Percentiles rank a stretch among this genome's conserved stretches.
Conservation (phyloP, 2,329 filamentous ascomycete genomes). For the Claviceps humidiphila region DNA sequence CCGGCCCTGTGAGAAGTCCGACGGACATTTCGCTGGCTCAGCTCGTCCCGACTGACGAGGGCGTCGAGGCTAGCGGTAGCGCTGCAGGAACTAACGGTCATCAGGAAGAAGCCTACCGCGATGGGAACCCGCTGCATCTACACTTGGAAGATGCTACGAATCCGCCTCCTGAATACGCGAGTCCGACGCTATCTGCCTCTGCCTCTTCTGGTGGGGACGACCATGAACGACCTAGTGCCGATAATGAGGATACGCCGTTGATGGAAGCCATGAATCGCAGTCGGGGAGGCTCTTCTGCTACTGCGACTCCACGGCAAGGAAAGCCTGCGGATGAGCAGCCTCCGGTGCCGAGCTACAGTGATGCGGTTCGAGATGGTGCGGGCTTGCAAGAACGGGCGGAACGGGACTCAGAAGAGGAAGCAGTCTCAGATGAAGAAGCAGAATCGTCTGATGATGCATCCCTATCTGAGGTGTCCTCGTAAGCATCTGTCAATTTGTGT, state of each 20-base stretch:
- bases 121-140: constrained; percentile 25
- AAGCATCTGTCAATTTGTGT: not conserved
- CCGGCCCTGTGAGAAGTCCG: constrained; percentile 77
- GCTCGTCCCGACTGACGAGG: constrained; percentile 56
- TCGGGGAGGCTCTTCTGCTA: constrained; percentile 35
- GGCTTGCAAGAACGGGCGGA: constrained; percentile 14
- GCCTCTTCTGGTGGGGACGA: constrained; percentile 23
- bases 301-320: constrained; percentile 15
- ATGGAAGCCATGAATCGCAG: constrained; percentile 37
- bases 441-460: not conserved
- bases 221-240: constrained; percentile 38
- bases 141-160: constrained; percentile 42
- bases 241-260: constrained; percentile 43
- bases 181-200: constrained; percentile 47
- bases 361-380: constrained; percentile 47
- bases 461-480: not conserved
- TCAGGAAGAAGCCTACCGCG: constrained; percentile 14
- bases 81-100: constrained; percentile 1
- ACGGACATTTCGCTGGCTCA: constrained; percentile 93
- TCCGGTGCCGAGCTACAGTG: constrained; percentile 73
- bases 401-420: constrained; percentile 4
- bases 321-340: constrained; percentile 23
- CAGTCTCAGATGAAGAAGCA: not conserved
- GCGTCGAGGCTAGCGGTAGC: constrained; percentile 43
- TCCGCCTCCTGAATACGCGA: constrained; percentile 60